Conservation (phyloP, 345 rosid genomes). For the Boechera stricta region DNA sequence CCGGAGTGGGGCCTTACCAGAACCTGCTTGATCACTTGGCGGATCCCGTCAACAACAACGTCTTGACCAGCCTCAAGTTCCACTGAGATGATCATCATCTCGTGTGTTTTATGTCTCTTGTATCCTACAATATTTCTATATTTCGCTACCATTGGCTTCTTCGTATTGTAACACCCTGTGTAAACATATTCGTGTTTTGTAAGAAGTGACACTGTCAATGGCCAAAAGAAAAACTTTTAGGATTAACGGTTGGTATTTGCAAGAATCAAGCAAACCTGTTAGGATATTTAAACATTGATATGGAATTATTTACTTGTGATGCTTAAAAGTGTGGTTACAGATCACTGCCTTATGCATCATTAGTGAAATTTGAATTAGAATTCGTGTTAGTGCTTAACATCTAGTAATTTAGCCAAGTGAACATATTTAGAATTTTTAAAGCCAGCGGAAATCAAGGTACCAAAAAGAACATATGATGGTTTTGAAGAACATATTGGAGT, state of each 20-base stretch:
- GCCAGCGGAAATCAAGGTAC: no score
- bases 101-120: conserved; percentile 29
- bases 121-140: conserved; percentile 11
- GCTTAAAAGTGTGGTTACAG: background rate
- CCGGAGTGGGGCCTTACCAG: conserved; percentile 94
- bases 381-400: no score
- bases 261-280: background rate
- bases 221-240: conserved; percentile 31
- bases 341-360: no score
- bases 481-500: no score
- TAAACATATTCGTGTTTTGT: conserved; percentile 54
- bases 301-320: background rate
- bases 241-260: conserved; percentile 20
- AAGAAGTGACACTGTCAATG: conserved; percentile 49
- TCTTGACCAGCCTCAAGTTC: conserved; percentile 94
- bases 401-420: no score
- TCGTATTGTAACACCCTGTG: conserved; percentile 52
- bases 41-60: conserved; percentile 92
- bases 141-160: conserved; percentile 34
- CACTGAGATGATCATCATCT: conserved; percentile 51
- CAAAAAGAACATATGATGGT: no score
- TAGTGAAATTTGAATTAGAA: no score
- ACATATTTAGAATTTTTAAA: no score
- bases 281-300: background rate
- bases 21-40: conserved; percentile 95